These are phyloP conservation scores for Luvunga scandens DNA, from an alignment of 345 rosid species.

Conservation along the genomic window DNA sequence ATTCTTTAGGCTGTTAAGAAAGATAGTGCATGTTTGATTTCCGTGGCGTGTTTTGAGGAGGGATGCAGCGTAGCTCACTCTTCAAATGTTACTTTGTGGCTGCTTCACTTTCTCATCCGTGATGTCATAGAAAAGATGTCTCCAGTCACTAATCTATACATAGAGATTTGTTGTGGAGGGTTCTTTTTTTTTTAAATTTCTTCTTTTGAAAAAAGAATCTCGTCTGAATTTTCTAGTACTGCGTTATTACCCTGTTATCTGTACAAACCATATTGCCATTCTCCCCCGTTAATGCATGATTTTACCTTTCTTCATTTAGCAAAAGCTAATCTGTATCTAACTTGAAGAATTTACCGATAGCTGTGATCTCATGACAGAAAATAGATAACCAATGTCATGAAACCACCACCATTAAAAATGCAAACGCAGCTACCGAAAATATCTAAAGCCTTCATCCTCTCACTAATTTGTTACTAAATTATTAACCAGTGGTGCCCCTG, in stretches of 20 bases:
- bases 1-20: not conserved
- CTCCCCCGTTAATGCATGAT: not conserved
- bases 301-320: not conserved
- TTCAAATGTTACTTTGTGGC: not conserved
- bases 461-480: too few species aligned
- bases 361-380: not conserved
- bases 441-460: too few species aligned
- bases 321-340: not conserved
- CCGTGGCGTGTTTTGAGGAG: slow-evolving; percentile 3
- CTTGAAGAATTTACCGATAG: not conserved
- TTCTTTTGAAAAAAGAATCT: too few species aligned
- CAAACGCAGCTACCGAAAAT: too few species aligned
- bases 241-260: not conserved
- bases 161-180: not conserved
- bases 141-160: not conserved
- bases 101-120: not conserved
- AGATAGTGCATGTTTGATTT: not conserved
- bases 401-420: too few species aligned
- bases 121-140: not conserved
- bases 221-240: not conserved
- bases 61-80: not conserved
- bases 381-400: too few species aligned
- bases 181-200: too few species aligned
- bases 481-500: too few species aligned
- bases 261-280: not conserved